Evolutionary conservation across 2,329 filamentous ascomycete species (phyloP), one percentile per base, ranked within the genome.

Genomic region (Aureobasidium vineae): DNA sequence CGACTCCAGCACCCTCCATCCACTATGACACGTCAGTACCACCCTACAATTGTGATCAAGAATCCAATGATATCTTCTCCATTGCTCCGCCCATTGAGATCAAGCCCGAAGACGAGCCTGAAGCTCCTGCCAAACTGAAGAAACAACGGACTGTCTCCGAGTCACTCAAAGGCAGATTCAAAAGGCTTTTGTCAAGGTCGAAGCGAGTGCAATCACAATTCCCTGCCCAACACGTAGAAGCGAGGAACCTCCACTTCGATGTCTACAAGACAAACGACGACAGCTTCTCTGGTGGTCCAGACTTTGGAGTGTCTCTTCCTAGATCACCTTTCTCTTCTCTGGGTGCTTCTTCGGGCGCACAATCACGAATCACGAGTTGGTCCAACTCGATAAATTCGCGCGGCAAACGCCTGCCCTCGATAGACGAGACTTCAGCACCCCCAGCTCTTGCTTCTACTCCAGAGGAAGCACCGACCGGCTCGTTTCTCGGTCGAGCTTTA

Each of bases 341-440:
- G 28, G 56, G 49, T 36, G 33, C 40, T 3, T 45, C 61, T 50
- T 63, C 59, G 2, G 15, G 47, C 23, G 50, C 68, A 21, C 66
- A 79, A 69, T 89, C 87, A n/a, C 79, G 88, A 26, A 85, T 90
- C 60, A 90, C 88, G 1, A 92, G 89, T 74, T 91, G 89, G 89
- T 84, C 84, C 5, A 85, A 86, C 68, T 90, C 88, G 0, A 85
- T 84, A 1, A 80, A 78, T 67, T 80, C 68, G 77, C 83, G 79
- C 26, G 57, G 65, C 41, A 36, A 28, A n/a, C 40, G 67, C 67
- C 28, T 66, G 43, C 15, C 63, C 66, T 15, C 65, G 53, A 61
- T 67, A 15, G 65, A 70, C 33, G 61, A 66, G 65, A 56, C 63
- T 21, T 43, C 53, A 28, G 23, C 59, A 11, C 36, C 64, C 1